A percentile compares a stretch with the other conserved stretches of the same genome.
Evolutionary conservation across 305 asterid genomes (phyloP).

Genomic region (Caryopteris hybrid): DNA sequence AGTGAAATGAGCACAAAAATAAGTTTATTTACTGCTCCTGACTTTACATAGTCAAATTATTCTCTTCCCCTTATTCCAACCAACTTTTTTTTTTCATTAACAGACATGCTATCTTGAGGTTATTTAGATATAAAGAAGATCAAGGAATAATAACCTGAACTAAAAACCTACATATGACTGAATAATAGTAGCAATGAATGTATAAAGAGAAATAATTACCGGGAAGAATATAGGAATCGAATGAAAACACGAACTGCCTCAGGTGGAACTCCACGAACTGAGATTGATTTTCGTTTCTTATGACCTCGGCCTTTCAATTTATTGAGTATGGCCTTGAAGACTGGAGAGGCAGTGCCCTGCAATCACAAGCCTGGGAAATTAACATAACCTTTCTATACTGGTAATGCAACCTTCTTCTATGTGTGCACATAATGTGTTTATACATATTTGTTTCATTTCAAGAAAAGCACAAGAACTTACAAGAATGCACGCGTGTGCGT

Average conservation of each 20-base stretch:
- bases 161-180: neutral
- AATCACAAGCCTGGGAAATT: neutral
- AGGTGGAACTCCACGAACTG: slow-evolving; percentile 68
- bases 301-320: slow-evolving; percentile 28
- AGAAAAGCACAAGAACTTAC: slow-evolving; percentile 38
- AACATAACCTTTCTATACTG: neutral
- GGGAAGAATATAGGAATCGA: slow-evolving; percentile 69
- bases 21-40: neutral
- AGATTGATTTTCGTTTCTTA: slow-evolving; percentile 32
- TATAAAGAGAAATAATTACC: slow-evolving; percentile 41
- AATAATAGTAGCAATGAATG: neutral
- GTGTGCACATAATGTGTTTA: neutral
- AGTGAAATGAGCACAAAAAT: neutral
- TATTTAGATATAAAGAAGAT: neutral
- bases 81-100: too few species aligned
- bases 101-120: neutral
- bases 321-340: slow-evolving; percentile 54
- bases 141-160: neutral
- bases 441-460: neutral
- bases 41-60: neutral
- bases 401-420: too few species aligned
- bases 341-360: slow-evolving; percentile 86
- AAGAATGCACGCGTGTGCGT: slow-evolving; percentile 64
- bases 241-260: slow-evolving; percentile 77
- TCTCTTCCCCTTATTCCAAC: neutral